These are phyloP conservation scores for Aspergillus nanangensis DNA, from an alignment of 495 filamentous ascomycete genomes.

Conservation along the genomic window DNA sequence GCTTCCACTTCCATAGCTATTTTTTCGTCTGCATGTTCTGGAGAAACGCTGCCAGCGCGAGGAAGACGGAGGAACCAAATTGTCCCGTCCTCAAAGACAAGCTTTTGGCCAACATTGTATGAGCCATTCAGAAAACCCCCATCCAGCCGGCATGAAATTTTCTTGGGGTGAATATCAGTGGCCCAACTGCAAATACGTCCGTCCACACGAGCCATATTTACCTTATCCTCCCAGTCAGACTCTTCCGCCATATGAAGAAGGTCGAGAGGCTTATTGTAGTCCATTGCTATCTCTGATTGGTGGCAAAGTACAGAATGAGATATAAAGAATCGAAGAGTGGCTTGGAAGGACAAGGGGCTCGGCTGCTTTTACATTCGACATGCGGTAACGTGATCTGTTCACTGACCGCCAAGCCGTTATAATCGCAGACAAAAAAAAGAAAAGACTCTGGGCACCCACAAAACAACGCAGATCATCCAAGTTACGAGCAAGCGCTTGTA, in stretches of 20 bases:
- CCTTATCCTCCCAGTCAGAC: not conserved
- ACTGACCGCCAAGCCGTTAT: not conserved
- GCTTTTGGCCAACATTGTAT: not conserved
- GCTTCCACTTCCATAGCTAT: conserved; percentile 1
- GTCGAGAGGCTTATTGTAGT: conserved; percentile 1
- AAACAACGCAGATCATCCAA: no score
- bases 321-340: not conserved
- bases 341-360: no score
- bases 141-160: not conserved
- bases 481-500: no score
- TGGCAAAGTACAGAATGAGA: not conserved
- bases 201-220: not conserved
- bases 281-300: not conserved
- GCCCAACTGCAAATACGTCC: not conserved
- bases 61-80: not conserved
- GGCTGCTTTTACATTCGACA: no score
- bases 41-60: not conserved
- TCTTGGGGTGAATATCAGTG: not conserved
- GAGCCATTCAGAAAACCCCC: not conserved
- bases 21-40: conserved; percentile 2
- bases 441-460: not conserved
- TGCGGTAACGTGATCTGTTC: not conserved
- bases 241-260: not conserved
- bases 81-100: not conserved
- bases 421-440: not conserved